These are phyloP conservation scores for Bipolaris sorokiniana DNA, from an alignment of 2,329 filamentous ascomycete species.

Conservation along the genomic window DNA sequence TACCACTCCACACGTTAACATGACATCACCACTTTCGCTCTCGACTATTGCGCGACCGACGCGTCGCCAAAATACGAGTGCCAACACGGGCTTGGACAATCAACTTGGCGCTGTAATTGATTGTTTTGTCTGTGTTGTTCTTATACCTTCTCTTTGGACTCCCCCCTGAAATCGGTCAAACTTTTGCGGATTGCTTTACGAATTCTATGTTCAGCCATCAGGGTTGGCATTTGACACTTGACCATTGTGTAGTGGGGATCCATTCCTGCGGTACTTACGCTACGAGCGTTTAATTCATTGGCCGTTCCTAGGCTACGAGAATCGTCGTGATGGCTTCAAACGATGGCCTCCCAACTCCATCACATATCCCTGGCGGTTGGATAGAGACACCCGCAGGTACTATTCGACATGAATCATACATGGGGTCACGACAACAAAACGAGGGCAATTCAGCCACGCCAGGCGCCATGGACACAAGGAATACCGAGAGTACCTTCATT, in stretches of 20 bases:
- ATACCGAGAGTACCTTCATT: slow-evolving; percentile 18
- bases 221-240: background rate
- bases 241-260: background rate
- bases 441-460: slow-evolving; percentile 11
- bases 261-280: background rate
- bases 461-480: slow-evolving; percentile 1
- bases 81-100: slow-evolving; percentile 10
- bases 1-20: slow-evolving; percentile 8
- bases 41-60: slow-evolving; percentile 2
- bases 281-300: background rate
- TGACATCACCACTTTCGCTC: slow-evolving; percentile 34
- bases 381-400: slow-evolving; percentile 43
- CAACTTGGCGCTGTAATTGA: slow-evolving; percentile 4
- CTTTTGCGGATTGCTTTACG: background rate
- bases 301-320: slow-evolving; percentile 6
- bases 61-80: slow-evolving; percentile 20
- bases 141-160: slow-evolving; percentile 5
- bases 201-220: background rate
- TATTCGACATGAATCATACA: slow-evolving; percentile 32
- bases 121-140: background rate
- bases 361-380: slow-evolving; percentile 46
- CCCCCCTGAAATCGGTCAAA: slow-evolving; percentile 5
- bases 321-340: slow-evolving; percentile 32
- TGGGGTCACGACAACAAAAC: slow-evolving; percentile 19
- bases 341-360: slow-evolving; percentile 43